phyloP scores from a whole-genome alignment of 108 stramenopile genomes.

The Bacterosira constricta region DNA sequence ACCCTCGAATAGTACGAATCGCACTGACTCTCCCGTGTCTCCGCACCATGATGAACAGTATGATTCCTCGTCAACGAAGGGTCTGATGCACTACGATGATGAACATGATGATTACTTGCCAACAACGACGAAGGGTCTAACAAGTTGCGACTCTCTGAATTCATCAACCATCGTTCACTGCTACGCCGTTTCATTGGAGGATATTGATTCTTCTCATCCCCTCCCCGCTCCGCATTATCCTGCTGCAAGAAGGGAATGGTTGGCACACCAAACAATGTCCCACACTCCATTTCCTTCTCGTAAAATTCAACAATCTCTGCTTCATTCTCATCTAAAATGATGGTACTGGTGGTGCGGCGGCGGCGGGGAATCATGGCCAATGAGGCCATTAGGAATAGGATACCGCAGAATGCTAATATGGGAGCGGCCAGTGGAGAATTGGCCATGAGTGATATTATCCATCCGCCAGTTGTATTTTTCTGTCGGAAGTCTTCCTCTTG shows the following conservation, averaged over 20 bases:
- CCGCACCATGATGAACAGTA: neutral
- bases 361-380: constrained; percentile 1
- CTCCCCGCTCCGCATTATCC: neutral
- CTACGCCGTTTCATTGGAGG: neutral
- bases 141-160: too few species aligned
- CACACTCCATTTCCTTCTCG: constrained; percentile 28
- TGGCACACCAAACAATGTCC: neutral
- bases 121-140: too few species aligned
- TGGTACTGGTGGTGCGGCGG: too few species aligned
- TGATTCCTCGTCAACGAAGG: neutral
- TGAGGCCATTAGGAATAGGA: neutral
- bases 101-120: neutral
- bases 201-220: neutral
- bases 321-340: constrained; percentile 27
- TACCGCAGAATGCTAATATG: neutral
- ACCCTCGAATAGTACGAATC: constrained; percentile 23
- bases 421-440: neutral
- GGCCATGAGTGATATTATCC: neutral
- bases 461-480: neutral
- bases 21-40: neutral
- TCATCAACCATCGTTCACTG: too few species aligned
- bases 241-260: neutral
- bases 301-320: constrained; percentile 45
- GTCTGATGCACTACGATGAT: neutral
- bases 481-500: neutral